A percentile compares a stretch with the other conserved stretches of the same genome.
These are phyloP conservation scores for Symbiotaphrina buchneri DNA, from an alignment of 495 filamentous ascomycete species.

Conservation along the genomic window DNA sequence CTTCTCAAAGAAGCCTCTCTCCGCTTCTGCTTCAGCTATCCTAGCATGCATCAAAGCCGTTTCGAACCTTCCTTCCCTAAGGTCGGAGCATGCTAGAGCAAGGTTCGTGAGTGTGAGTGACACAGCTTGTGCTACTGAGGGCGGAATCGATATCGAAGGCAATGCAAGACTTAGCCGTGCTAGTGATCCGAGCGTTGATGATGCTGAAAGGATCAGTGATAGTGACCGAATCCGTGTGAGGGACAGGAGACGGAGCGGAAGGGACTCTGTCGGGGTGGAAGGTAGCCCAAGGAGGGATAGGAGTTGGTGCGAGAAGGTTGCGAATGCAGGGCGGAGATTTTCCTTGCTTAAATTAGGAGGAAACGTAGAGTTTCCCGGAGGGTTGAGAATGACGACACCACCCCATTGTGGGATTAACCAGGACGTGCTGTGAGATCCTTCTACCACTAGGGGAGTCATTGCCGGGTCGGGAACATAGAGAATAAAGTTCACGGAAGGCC, in stretches of 20 bases:
- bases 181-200: conserved; percentile 81
- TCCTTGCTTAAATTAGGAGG: conserved; percentile 25
- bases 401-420: conserved; percentile 98
- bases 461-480: conserved; percentile 50
- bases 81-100: conserved; percentile 45
- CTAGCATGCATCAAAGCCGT: conserved; percentile 59
- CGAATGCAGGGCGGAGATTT: conserved; percentile 51
- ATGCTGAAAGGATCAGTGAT: conserved; percentile 72
- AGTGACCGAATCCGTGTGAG: conserved; percentile 65
- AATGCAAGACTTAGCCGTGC: conserved; percentile 69
- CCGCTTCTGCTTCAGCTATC: conserved; percentile 71
- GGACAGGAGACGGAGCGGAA: conserved; percentile 70
- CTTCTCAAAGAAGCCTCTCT: conserved; percentile 94
- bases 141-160: conserved; percentile 75
- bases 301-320: conserved; percentile 83
- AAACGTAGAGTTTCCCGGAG: conserved; percentile 12
- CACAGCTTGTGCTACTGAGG: conserved; percentile 67
- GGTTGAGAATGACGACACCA: conserved; percentile 63
- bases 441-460: conserved; percentile 40
- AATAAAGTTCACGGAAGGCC: conserved; percentile 89
- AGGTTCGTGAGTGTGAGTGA: conserved; percentile 57
- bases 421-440: conserved; percentile 52
- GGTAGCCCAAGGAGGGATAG: conserved; percentile 77
- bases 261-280: conserved; percentile 39
- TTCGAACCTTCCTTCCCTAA: conserved; percentile 19